Evolutionary conservation across 306 rosid species (phyloP), one percentile per base, ranked within the genome.

Genomic region (Vicia sativa): DNA sequence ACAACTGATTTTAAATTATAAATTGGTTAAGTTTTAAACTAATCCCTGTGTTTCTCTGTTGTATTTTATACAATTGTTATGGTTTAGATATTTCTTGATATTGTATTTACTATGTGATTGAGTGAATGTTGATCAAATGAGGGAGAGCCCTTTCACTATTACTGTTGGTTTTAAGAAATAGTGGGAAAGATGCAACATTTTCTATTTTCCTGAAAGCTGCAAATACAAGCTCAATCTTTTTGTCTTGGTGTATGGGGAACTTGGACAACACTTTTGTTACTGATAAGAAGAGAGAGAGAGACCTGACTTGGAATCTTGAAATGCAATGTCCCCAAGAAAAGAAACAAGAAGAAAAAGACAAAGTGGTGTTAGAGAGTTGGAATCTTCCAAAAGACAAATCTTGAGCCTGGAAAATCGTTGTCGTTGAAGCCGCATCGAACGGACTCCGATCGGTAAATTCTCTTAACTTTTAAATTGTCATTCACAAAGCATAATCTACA

Each of bases 261-360:
- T 9, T 10, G 23, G 9, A 53, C 59, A 53, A 53, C 59, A 53
- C 59, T 53, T 53, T 53, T 53, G 35, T 2, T 53, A 11, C 8
- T 23, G 59, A 53, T 52, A 21, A 50, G 23, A 11, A 48, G 53
- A 15, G 50, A 45, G 25, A 16, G 26, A n/a, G n/a, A 53, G 31
- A 23, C 12, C 12, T 53, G 59, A 23, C 59, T 58, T 7, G 73
- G 88, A 83, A 81, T 86, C 86, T 62, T 12, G 63, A 45, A 21
- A 74, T 2, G 39, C 38, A 34, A 34, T 34, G 38, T 34, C 7
- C 38, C 61, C 14, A 38, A 64, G 70, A 70, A 77, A 19, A 83
- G 18, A 71, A 71, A 81, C 83, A 83, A 80, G 41, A 41, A 55
- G 81, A 64, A 46, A 72, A 77, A 68, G 70, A 86, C 91, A 83